Percentiles rank a stretch among this genome's conserved stretches.
Evolutionary conservation across 495 filamentous ascomycete genomes (phyloP).

Genomic region (Aspergillus wentii): DNA sequence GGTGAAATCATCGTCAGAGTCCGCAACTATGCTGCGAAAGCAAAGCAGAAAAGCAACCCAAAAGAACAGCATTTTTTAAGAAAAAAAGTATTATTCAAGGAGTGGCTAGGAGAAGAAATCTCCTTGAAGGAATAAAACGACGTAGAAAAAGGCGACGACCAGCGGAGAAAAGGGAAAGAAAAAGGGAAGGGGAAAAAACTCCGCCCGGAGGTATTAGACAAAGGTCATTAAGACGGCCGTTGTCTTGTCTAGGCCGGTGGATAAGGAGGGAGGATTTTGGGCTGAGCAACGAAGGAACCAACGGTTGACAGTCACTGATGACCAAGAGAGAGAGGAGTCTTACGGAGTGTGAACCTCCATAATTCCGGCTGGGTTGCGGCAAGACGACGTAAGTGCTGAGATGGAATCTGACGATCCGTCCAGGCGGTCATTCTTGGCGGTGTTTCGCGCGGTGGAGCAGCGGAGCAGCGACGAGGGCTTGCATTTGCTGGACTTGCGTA

Average conservation of each 20-base stretch:
- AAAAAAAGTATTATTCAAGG: constrained; percentile 26
- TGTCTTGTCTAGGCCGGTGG: no score
- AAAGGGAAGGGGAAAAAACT: constrained; percentile 6
- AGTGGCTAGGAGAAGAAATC: constrained; percentile 28
- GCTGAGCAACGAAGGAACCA: constrained; percentile 1
- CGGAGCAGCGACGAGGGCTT: no score
- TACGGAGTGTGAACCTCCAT: constrained; percentile 14
- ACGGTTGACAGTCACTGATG: neutral
- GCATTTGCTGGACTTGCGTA: no score
- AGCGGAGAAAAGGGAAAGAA: constrained; percentile 1
- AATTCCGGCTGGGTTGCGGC: constrained; percentile 6
- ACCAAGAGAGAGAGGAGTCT: no score
- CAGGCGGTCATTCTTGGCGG: constrained; percentile 26
- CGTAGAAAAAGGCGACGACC: constrained; percentile 2
- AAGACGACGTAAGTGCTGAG: constrained; percentile 22
- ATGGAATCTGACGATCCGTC: constrained; percentile 26
- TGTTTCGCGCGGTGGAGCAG: constrained; percentile 25
- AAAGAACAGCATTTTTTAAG: constrained; percentile 24
- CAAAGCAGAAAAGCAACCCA: constrained; percentile 22
- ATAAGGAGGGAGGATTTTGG: no score
- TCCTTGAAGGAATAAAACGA: no score
- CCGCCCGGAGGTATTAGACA: no score
- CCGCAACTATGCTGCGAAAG: constrained; percentile 21
- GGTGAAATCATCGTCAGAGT: constrained; percentile 33
- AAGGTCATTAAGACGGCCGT: constrained; percentile 6